Percentiles rank a stretch among this genome's conserved stretches.
phyloP scores from a whole-genome alignment of 202 grass and related monocot genomes.

The Cymbopogon flexuosus region DNA sequence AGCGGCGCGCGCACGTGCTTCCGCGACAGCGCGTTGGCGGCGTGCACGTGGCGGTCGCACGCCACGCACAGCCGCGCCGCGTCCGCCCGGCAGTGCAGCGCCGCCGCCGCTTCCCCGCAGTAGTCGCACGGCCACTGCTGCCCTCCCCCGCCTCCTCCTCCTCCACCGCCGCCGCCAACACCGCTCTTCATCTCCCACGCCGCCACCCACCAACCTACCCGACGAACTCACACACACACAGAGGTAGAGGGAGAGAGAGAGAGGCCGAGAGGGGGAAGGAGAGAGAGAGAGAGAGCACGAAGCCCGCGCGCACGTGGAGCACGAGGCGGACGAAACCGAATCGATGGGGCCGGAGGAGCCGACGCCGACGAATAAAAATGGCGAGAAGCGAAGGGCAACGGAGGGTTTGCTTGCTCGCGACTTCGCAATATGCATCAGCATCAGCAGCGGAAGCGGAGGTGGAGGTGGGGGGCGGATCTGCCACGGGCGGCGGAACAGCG shows the following conservation, averaged over 20 bases:
- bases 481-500: not conserved
- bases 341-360: not conserved
- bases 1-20: constrained; percentile 75
- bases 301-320: not conserved
- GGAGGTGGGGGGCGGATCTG: not conserved
- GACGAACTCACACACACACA: too few relatives aligned
- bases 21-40: constrained; percentile 67
- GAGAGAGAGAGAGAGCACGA: not conserved
- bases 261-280: too few relatives aligned
- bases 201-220: not conserved
- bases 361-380: not conserved
- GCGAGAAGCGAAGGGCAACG: not conserved
- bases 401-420: not conserved
- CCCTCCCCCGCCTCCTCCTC: not conserved
- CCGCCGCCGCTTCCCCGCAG: constrained; percentile 58
- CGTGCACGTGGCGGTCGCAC: constrained; percentile 88
- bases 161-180: not conserved
- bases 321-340: not conserved
- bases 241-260: too few relatives aligned
- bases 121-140: constrained; percentile 64
- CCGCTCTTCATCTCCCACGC: constrained; percentile 20
- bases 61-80: constrained; percentile 68
- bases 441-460: not conserved
- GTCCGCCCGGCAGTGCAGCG: constrained; percentile 85
- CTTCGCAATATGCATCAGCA: not conserved